A percentile compares a stretch with the other conserved stretches of the same genome.
phyloP scores from a whole-genome alignment of 2,329 filamentous ascomycete species.

The Epichloe uncinata region DNA sequence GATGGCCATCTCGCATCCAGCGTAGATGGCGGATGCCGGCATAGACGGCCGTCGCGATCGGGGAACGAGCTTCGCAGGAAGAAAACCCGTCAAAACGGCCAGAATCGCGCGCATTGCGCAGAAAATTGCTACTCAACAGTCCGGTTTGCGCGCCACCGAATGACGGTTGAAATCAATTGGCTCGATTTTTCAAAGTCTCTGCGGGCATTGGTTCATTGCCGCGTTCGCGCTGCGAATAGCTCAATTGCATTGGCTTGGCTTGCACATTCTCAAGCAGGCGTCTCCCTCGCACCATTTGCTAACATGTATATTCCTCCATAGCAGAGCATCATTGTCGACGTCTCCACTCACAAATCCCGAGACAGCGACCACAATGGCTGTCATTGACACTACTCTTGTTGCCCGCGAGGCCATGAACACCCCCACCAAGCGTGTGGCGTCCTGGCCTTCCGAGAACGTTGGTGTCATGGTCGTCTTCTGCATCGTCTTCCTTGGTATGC shows the following conservation, averaged over 20 bases:
- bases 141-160: neutral
- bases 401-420: slow-evolving; percentile 20
- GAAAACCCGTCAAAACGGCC: neutral
- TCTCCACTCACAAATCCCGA: neutral
- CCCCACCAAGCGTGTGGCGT: slow-evolving; percentile 27
- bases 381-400: slow-evolving; percentile 22
- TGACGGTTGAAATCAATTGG: neutral
- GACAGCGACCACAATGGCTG: slow-evolving; percentile 24
- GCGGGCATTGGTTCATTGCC: neutral
- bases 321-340: neutral
- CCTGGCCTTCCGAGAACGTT: slow-evolving; percentile 24
- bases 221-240: neutral
- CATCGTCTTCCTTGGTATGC: slow-evolving; percentile 28
- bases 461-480: slow-evolving; percentile 31
- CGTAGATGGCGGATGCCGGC: neutral
- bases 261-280: neutral
- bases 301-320: neutral
- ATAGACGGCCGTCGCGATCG: neutral
- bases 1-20: neutral
- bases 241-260: neutral
- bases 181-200: neutral
- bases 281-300: neutral
- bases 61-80: neutral
- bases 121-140: neutral
- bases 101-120: neutral